These are phyloP conservation scores for Colletotrichum shisoi DNA, from an alignment of 2,329 filamentous ascomycete species.

Conservation along the genomic window DNA sequence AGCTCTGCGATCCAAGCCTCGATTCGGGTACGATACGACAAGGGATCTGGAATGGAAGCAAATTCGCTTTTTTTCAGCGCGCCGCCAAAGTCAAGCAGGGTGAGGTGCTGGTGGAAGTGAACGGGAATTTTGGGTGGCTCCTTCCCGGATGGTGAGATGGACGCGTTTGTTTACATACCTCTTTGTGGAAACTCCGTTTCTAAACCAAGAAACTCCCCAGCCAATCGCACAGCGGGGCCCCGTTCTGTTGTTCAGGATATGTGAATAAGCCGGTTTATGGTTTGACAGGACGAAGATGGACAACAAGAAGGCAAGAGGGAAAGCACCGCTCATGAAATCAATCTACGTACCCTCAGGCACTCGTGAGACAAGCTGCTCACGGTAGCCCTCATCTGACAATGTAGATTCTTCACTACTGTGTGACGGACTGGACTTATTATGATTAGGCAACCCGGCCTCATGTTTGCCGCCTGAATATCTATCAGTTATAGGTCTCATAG, in stretches of 20 bases:
- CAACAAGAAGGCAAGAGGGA: background rate
- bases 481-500: background rate
- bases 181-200: constrained; percentile 23
- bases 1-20: constrained; percentile 33
- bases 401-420: background rate
- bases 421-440: background rate
- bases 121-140: background rate
- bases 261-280: constrained; percentile 15
- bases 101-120: background rate
- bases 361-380: background rate
- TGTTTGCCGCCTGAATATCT: background rate
- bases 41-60: constrained; percentile 9
- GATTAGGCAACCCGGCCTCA: background rate
- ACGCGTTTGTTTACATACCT: constrained; percentile 29
- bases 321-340: background rate
- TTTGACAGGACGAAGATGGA: background rate
- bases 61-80: constrained; percentile 11
- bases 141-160: background rate
- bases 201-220: constrained; percentile 1
- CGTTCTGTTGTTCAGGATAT: constrained; percentile 6
- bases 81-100: background rate
- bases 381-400: background rate
- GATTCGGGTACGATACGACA: constrained; percentile 25
- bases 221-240: background rate
- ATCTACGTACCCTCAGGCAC: constrained; percentile 19